These are phyloP conservation scores for Sporothrix sp. DNA, from an alignment of 2,329 filamentous ascomycete species.

Conservation along the genomic window DNA sequence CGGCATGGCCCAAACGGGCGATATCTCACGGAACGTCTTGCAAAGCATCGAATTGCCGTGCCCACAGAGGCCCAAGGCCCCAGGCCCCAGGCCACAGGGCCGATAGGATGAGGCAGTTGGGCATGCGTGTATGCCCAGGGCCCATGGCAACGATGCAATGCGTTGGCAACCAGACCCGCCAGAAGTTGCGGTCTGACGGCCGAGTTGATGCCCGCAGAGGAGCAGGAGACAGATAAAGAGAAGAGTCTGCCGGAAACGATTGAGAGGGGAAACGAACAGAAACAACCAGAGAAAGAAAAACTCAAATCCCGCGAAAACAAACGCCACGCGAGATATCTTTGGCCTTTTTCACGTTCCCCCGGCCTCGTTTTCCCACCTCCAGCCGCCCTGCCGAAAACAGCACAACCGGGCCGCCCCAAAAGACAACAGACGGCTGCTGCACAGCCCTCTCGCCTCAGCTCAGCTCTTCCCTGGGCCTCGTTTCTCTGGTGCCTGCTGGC, in stretches of 20 bases:
- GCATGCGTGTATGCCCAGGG: conserved; percentile 2
- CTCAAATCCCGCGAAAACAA: background rate
- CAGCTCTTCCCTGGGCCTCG: background rate
- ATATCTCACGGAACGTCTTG: too few relatives aligned
- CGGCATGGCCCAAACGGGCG: too few relatives aligned
- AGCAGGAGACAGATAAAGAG: conserved; percentile 3
- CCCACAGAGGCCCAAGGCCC: background rate
- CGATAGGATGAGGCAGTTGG: background rate
- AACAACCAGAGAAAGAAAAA: background rate
- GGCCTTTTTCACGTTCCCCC: too few relatives aligned
- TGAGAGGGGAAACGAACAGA: background rate
- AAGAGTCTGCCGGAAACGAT: background rate
- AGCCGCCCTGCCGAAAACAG: background rate
- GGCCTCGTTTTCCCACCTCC: too few relatives aligned
- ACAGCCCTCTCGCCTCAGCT: conserved; percentile 10
- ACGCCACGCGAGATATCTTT: too few relatives aligned
- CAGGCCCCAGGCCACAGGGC: too few relatives aligned
- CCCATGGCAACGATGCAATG: background rate
- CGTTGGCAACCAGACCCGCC: conserved; percentile 9
- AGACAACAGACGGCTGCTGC: background rate
- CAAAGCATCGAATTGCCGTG: too few relatives aligned
- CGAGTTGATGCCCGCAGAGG: background rate
- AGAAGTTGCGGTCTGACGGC: conserved; percentile 6
- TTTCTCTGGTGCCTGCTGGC: conserved; percentile 4
- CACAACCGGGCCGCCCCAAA: background rate